Conservation (phyloP, 2,329 filamentous ascomycete species). For the Plectosphaerella cucumerina region DNA sequence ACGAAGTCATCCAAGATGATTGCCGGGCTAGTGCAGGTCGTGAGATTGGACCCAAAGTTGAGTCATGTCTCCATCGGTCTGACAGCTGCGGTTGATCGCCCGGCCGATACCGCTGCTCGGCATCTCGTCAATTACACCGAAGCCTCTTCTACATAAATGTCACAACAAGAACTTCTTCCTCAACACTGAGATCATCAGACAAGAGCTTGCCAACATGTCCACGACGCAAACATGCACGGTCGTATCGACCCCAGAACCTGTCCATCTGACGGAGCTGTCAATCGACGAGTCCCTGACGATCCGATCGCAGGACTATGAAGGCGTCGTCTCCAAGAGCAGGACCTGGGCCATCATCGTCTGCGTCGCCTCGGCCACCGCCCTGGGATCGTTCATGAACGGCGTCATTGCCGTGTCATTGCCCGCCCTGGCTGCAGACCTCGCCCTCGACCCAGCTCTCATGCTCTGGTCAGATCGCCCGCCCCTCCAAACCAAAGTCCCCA, state of each 20-base stretch:
- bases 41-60: no score
- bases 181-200: not conserved
- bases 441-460: not conserved
- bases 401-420: not conserved
- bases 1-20: not conserved
- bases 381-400: not conserved
- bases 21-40: not conserved
- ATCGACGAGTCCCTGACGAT: not conserved
- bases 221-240: not conserved
- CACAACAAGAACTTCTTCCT: not conserved
- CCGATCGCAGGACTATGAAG: not conserved
- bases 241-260: not conserved
- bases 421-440: not conserved
- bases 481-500: not conserved
- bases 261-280: not conserved
- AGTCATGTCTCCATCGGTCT: no score
- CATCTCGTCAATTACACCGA: no score
- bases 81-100: no score
- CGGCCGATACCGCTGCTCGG: no score
- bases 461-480: not conserved
- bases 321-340: not conserved
- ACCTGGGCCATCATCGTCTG: not conserved
- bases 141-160: not conserved
- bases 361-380: not conserved
- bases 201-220: no score